phyloP scores from a whole-genome alignment of 257 asterid species.

The Jaltomata sinuosa region DNA sequence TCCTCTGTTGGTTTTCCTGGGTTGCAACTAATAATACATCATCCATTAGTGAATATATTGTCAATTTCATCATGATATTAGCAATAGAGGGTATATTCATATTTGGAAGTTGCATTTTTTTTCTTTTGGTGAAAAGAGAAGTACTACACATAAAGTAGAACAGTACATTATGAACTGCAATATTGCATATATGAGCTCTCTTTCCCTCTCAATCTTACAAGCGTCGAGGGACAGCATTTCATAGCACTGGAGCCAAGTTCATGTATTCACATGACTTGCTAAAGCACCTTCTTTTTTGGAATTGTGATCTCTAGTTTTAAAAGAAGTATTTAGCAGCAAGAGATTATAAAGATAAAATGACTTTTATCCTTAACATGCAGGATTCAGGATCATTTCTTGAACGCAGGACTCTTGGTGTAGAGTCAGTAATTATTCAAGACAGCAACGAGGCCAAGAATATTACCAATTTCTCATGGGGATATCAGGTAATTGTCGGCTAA shows the following conservation, averaged over 20 bases:
- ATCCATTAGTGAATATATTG: background rate
- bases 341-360: background rate
- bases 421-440: constrained; percentile 30
- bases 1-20: background rate
- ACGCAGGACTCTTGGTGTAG: constrained; percentile 45
- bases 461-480: constrained; percentile 49
- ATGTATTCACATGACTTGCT: background rate
- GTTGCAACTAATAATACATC: background rate
- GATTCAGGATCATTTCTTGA: constrained; percentile 81
- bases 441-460: constrained; percentile 12
- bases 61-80: background rate
- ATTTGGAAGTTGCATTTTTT: background rate
- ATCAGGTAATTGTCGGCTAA: constrained; percentile 40
- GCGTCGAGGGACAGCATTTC: background rate
- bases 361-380: constrained; percentile 21
- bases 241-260: background rate
- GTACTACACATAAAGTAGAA: background rate
- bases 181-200: background rate
- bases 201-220: background rate
- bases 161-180: background rate
- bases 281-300: background rate
- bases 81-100: background rate
- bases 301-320: background rate
- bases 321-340: background rate
- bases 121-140: background rate